These are phyloP conservation scores for Talaromyces sp. DNA, from an alignment of 2,329 filamentous ascomycete genomes.

Conservation along the genomic window DNA sequence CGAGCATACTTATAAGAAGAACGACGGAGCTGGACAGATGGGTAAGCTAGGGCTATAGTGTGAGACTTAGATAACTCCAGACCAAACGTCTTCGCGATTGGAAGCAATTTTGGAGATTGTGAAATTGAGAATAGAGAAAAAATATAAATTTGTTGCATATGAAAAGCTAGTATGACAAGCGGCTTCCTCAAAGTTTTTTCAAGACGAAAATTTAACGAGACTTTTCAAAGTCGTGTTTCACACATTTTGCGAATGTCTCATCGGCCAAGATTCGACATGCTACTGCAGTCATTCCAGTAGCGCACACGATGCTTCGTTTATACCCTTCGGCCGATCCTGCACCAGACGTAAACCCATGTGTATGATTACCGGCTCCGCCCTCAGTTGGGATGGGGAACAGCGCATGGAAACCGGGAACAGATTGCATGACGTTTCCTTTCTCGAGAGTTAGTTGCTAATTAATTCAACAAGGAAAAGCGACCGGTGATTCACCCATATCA, in stretches of 20 bases:
- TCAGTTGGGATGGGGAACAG: slow-evolving; percentile 37
- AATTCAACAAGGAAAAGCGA: background rate
- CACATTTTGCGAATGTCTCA: slow-evolving; percentile 3
- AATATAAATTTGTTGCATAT: background rate
- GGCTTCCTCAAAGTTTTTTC: background rate
- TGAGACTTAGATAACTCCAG: background rate
- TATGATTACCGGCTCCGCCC: slow-evolving; percentile 19
- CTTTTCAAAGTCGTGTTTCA: slow-evolving; percentile 6
- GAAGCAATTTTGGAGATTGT: too few relatives aligned
- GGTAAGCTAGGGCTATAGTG: background rate
- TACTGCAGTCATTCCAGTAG: slow-evolving; percentile 9
- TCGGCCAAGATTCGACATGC: slow-evolving; percentile 8
- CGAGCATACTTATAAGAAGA: slow-evolving; percentile 5
- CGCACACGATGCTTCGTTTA: slow-evolving; percentile 5
- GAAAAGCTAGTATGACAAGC: too few relatives aligned
- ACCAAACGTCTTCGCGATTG: background rate
- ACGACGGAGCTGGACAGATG: background rate
- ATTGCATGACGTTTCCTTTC: slow-evolving; percentile 38
- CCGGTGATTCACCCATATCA: slow-evolving; percentile 11
- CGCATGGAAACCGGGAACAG: slow-evolving; percentile 40
- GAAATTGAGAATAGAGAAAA: too few relatives aligned
- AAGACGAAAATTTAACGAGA: background rate
- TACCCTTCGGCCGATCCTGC: slow-evolving; percentile 26
- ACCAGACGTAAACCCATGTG: slow-evolving; percentile 34
- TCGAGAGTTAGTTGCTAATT: background rate